phyloP scores from a whole-genome alignment of 495 filamentous ascomycete genomes.

The Tuber brumale region DNA sequence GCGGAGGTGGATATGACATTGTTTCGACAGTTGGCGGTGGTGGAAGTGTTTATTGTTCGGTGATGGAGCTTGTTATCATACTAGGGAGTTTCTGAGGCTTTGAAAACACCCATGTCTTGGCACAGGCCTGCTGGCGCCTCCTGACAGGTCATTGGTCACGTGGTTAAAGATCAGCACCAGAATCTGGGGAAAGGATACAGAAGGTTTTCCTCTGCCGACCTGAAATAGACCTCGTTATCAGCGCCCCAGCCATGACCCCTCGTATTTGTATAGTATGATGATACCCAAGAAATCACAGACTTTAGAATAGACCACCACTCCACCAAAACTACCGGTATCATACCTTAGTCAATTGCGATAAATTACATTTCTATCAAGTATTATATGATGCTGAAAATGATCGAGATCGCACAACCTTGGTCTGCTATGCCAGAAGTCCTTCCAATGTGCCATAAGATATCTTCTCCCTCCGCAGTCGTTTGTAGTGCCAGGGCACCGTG shows the following conservation, averaged over 20 bases:
- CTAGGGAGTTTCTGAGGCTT: background rate
- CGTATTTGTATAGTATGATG: too few species aligned
- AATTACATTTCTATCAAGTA: too few species aligned
- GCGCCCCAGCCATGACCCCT: too few species aligned
- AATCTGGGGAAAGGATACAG: background rate
- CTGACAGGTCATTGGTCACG: background rate
- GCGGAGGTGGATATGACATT: constrained; percentile 91
- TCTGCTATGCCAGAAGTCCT: background rate
- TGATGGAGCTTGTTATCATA: background rate
- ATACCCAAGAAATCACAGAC: too few species aligned
- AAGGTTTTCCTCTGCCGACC: background rate
- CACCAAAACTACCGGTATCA: too few species aligned
- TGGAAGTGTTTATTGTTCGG: background rate
- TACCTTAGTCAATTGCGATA: too few species aligned
- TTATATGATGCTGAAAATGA: background rate
- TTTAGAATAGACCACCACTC: too few species aligned
- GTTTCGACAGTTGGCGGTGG: constrained; percentile 46
- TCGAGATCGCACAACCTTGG: background rate
- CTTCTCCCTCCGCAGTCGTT: background rate
- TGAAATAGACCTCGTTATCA: too few species aligned
- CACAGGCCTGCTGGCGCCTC: background rate
- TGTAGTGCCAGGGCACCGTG: background rate
- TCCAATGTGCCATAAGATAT: background rate
- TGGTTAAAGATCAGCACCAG: background rate
- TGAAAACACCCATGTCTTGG: background rate